These are phyloP conservation scores for Tardiomyces digboiensis DNA, from an alignment of 1,139 yeast genomes.

Conservation along the genomic window DNA sequence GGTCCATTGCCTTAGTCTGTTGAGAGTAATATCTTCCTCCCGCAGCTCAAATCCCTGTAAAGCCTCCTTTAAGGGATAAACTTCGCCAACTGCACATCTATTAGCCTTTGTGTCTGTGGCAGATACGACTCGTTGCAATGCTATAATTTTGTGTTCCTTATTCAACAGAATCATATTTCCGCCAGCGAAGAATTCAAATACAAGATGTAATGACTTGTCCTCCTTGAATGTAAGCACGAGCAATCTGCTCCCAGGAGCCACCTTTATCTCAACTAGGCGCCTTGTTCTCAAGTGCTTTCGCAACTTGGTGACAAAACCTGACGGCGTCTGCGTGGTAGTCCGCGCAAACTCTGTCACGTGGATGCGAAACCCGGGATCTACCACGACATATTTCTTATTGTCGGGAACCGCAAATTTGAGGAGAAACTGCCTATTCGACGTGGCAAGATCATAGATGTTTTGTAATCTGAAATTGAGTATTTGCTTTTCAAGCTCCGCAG, in stretches of 20 bases:
- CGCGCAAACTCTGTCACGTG: constrained; percentile 77
- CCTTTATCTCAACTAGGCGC: constrained; percentile 62
- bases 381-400: constrained; percentile 60
- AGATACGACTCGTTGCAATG: constrained; percentile 69
- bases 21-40: constrained; percentile 1
- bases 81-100: constrained; percentile 13
- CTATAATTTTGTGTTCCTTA: constrained; percentile 52
- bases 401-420: constrained; percentile 81
- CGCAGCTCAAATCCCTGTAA: neutral
- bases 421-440: constrained; percentile 64
- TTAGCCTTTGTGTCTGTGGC: constrained; percentile 30
- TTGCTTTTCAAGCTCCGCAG: constrained; percentile 49
- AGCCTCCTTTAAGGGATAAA: constrained; percentile 7
- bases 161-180: constrained; percentile 83
- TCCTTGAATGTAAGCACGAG: constrained; percentile 76
- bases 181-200: constrained; percentile 88
- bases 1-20: neutral
- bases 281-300: constrained; percentile 81
- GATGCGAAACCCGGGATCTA: constrained; percentile 81
- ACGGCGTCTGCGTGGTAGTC: constrained; percentile 71
- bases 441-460: constrained; percentile 74
- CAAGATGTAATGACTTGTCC: constrained; percentile 61
- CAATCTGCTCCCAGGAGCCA: constrained; percentile 71
- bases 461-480: constrained; percentile 63
- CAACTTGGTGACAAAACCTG: constrained; percentile 75